Evolutionary conservation across 176 grass and related monocot species (phyloP).

Genomic region (Phoenix roebelenii): DNA sequence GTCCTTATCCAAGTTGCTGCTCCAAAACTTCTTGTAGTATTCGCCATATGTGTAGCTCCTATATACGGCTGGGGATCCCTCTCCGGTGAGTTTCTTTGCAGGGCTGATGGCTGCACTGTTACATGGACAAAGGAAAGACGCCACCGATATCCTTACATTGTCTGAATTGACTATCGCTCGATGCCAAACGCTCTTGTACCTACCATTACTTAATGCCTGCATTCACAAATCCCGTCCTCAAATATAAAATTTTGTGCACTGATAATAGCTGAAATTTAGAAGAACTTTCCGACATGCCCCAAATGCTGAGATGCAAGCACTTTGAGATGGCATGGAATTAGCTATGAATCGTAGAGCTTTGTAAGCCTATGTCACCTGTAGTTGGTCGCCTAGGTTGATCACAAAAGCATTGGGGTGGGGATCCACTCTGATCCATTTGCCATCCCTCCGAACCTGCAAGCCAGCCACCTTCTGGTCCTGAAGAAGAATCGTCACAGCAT

Average conservation of each 20-base stretch:
- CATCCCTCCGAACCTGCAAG: conserved; percentile 48
- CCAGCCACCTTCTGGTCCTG: conserved; percentile 64
- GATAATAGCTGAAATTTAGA: no score
- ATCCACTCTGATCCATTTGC: conserved; percentile 61
- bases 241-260: no score
- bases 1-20: conserved; percentile 67
- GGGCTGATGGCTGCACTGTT: conserved; percentile 45
- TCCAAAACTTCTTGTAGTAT: conserved; percentile 90
- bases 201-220: conserved; percentile 72
- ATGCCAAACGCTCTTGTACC: conserved; percentile 78
- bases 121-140: conserved; percentile 82
- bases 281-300: no score
- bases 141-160: conserved; percentile 52
- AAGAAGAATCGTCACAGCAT: conserved; percentile 81
- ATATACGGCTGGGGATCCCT: conserved; percentile 44
- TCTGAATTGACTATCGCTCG: conserved; percentile 64
- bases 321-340: no score
- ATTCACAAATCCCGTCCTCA: background rate
- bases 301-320: no score
- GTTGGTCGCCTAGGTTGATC: conserved; percentile 75
- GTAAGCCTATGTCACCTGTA: conserved; percentile 39
- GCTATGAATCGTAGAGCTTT: no score
- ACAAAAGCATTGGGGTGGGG: conserved; percentile 49
- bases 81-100: conserved; percentile 42
- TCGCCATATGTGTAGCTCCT: conserved; percentile 64